phyloP scores from a whole-genome alignment of 768 basidiomycete species.

The Boletus vinaceobasis region DNA sequence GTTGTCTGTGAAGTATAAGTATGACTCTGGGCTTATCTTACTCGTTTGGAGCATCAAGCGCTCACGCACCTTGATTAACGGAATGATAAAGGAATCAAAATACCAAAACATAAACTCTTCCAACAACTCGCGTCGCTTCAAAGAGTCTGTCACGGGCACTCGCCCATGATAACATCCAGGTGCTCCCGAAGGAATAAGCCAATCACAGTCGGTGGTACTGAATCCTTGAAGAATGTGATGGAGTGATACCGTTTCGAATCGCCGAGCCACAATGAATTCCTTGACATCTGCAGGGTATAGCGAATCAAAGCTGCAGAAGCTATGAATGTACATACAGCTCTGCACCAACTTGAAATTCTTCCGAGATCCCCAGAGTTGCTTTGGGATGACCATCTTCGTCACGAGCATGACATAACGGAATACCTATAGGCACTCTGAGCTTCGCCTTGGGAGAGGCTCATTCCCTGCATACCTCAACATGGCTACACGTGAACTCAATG shows the following conservation, averaged over 20 bases:
- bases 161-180: slow-evolving; percentile 41
- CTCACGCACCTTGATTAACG: slow-evolving; percentile 66
- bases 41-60: not conserved
- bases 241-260: slow-evolving; percentile 78
- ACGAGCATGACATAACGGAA: slow-evolving; percentile 60
- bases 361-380: slow-evolving; percentile 72
- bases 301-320: not conserved
- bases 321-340: slow-evolving; percentile 41
- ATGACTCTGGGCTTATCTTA: not conserved
- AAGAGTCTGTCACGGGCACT: slow-evolving; percentile 59
- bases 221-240: slow-evolving; percentile 78
- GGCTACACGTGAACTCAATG: slow-evolving; percentile 66
- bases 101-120: slow-evolving; percentile 95
- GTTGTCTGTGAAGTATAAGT: slow-evolving; percentile 55
- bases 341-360: slow-evolving; percentile 60
- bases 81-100: slow-evolving; percentile 79
- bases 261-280: slow-evolving; percentile 66
- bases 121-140: slow-evolving; percentile 76
- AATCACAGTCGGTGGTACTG: slow-evolving; percentile 69
- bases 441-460: not conserved
- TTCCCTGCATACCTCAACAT: slow-evolving; percentile 51
- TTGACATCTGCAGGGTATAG: slow-evolving; percentile 53
- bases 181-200: slow-evolving; percentile 56
- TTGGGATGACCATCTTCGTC: slow-evolving; percentile 69
- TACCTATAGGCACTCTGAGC: slow-evolving; percentile 45